Base-by-base conservation (phyloP, 495 filamentous ascomycete genomes). In the Aspergillus heteromorphus region DNA sequence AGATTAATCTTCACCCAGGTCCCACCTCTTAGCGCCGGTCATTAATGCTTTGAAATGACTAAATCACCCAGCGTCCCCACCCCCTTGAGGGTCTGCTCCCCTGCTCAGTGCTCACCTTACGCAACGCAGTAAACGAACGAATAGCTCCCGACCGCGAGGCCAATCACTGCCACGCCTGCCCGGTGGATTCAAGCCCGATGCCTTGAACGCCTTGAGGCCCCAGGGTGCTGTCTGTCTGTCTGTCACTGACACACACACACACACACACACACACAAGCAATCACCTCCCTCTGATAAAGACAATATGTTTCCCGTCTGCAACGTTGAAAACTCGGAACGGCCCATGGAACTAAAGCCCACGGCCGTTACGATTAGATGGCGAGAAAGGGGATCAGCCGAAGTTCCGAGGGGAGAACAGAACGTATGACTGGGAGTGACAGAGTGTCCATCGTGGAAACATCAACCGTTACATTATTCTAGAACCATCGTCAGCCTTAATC, bases 1-100 rank as follows among this genome's bases (percentile, higher is more conserved):
- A 55, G 45, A 55, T 55, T 55, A 55, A 55, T 55, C 53, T 53
- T 55, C 34, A 55, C 31, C 23, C 34, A 41, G 53, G 29, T 55
- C 53, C 53, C 53, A 49, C 45, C 36, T 31, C 53, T 55, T 55
- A 55, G 53, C 53, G 53, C 27, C 45, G 29, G 53, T 43, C 47
- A 16, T 42, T 55, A 55, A 55, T 40, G 36, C 45, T 48, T 49
- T 43, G 40, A 18, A 42, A 6, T 40, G n/a, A 21, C 40, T 40
- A 51, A 43, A 41, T 27, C 16, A 8, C 19, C 51, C 38, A 45
- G 9, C 5, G 23, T 41, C 34, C 21, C 49, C 36, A 43, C 20
- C 25, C 50, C 50, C 40, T 16, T 41, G 36, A 53, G 40, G 51
- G 51, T 53, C 51, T 38, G 36, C 16, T 34, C 40, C 27, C 50